Evolutionary conservation across 352 stramenopile species (phyloP), one percentile per base, ranked within the genome.

Genomic region (Globisporangium splendens): DNA sequence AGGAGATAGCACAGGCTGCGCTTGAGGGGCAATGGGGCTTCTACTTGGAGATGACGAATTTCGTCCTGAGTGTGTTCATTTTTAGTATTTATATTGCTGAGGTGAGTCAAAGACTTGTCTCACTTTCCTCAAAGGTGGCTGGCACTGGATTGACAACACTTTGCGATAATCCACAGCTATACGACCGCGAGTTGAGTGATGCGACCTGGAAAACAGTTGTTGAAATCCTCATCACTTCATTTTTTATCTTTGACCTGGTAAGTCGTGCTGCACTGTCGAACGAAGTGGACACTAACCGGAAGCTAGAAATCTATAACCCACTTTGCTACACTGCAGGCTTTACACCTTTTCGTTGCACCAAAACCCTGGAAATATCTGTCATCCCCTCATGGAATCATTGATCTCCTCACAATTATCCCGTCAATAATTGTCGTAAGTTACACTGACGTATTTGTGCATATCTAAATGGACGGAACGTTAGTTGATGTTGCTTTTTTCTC

Each of bases 361-460:
- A 62, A 73, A n/a, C 65, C 72, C 5, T 65, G 70, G 54, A 51
- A 66, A 38, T 89, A 86, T 41, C 50, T 89, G 3, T 53, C 82
- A 24, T 88, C 80, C 0, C 64, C 66, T 0, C 72, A 81, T 43
- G 80, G 80, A 0, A 51, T 88, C 38, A 88, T 91, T 43, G 80
- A 91, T 33, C 44, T 91, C n/a, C 59, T 89, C 38, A 91, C 80
- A 17, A 86, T 89, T 46, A 73, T 87, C 8, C 80, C 80, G 17
- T 73, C 78, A 15, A 59, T 89, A 20, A 66, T 91, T 50, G 71
- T 91, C 56, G 78, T 87, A 35, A 18, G 59, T 51, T 41, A 3
- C 15, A 14, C 5, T 35, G 28, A 47, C 13, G n/a, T 33, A 6
- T 17, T 1, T 39, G 24, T 46, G n/a, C 44, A 14, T 17, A 13